Base-by-base conservation (phyloP, 306 rosid genomes). In the Boehmeria nivea region DNA sequence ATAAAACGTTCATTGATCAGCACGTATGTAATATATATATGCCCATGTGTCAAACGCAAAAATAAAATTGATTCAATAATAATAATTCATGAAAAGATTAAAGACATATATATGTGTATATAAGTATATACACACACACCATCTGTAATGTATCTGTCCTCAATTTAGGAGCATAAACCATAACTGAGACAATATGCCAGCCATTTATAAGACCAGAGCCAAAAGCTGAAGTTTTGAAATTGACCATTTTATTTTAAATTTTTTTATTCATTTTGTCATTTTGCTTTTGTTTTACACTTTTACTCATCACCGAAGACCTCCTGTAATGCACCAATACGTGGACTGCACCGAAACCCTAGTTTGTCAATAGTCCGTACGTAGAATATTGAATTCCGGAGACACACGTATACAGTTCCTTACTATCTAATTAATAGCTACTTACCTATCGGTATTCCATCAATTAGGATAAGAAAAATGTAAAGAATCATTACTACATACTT, bases 271-370 rank as follows among this genome's bases (percentile, higher is more conserved):
- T 44, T 51, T 59, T 31, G 19, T 8, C 6, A 4, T 21, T 8
- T 53, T 33, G 16, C 44, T 43, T 24, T 24, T 12, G 20, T 27
- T 13, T 45, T 18, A 24, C 39, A 51, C 14, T 33, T 10, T 10
- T 4, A 2, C 36, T 4, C 36, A 31, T 24, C 8, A 20, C 49
- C 12, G 22, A 8, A n/a, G 39, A 24, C 37, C 27, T 23, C 14
- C 42, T 31, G 12, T 57, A 57, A 72, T 66, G 82, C 72, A 75
- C 1, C 28, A 43, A 39, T 57, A 57, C 65, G 71, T 68, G 85
- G 78, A 71, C 42, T 57, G 71, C 81, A 75, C 68, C 60, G 9
- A 61, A 61, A 36, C 70, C 64, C 68, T 59, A 60, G 69, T 38
- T 27, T 16, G 24, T 22, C 4, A 19, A 45, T n/a, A 12, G 51